phyloP scores from a whole-genome alignment of 768 basidiomycete species.

The Auricularia cornea region DNA sequence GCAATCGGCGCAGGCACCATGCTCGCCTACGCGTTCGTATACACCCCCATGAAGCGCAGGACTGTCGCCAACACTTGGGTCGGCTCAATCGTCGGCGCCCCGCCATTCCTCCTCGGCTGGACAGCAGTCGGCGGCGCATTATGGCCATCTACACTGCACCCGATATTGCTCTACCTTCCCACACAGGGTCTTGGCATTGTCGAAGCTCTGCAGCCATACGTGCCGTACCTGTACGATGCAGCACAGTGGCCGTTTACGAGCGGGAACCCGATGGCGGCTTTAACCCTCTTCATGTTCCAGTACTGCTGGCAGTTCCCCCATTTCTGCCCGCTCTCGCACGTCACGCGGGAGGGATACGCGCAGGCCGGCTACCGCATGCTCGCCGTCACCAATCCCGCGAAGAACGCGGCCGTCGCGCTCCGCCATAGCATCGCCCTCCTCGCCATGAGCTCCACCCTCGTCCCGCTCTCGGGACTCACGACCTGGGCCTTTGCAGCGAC shows the following conservation, averaged over 20 bases:
- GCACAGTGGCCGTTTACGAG: constrained; percentile 25
- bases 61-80: constrained; percentile 87
- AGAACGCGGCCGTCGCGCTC: constrained; percentile 79
- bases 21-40: constrained; percentile 79
- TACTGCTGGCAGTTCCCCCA: constrained; percentile 99
- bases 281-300: constrained; percentile 74
- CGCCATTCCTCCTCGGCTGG: constrained; percentile 98
- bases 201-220: constrained; percentile 16
- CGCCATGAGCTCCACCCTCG: constrained; percentile 68
- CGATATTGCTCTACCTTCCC: constrained; percentile 53
- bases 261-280: constrained; percentile 75
- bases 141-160: constrained; percentile 53
- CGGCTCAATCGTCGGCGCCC: constrained; percentile 82
- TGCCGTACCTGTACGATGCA: constrained; percentile 31
- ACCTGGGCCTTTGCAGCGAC: constrained; percentile 83
- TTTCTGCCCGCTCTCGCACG: constrained; percentile 87
- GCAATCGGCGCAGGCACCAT: constrained; percentile 78
- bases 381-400: constrained; percentile 61
- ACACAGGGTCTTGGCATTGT: constrained; percentile 12
- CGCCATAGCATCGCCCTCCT: constrained; percentile 72
- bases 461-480: constrained; percentile 89
- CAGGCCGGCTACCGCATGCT: constrained; percentile 94
- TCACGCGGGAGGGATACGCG: constrained; percentile 82
- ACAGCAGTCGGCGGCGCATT: constrained; percentile 82
- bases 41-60: constrained; percentile 88